A percentile compares a stretch with the other conserved stretches of the same genome.
Conservation (phyloP, 163 green algal genomes). For the Smithsoniella earleae region DNA sequence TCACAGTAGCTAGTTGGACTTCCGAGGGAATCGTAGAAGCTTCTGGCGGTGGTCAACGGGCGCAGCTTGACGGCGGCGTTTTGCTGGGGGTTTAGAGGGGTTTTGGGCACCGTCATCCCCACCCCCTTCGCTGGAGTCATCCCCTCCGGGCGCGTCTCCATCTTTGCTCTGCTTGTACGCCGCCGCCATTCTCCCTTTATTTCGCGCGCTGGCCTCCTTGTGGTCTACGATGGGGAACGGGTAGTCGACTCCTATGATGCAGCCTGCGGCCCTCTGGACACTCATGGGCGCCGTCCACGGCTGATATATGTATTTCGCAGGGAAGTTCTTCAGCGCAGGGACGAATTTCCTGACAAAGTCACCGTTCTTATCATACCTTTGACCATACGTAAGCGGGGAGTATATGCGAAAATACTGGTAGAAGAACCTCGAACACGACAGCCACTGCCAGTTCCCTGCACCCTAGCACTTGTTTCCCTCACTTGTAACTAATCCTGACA, state of each 20-base stretch:
- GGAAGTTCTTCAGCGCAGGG: slow-evolving; percentile 83
- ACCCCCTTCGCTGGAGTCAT: no score
- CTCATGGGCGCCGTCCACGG: slow-evolving; percentile 76
- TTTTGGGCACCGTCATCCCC: no score
- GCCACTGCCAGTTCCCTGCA: slow-evolving; percentile 93
- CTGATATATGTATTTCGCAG: slow-evolving; percentile 92
- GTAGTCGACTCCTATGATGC: slow-evolving; percentile 89
- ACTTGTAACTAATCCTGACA: no score
- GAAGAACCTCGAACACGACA: slow-evolving; percentile 74
- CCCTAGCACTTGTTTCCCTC: no score
- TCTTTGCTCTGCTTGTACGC: slow-evolving; percentile 43
- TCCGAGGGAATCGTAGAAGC: no score
- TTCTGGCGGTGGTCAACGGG: no score
- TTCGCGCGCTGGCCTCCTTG: slow-evolving; percentile 48
- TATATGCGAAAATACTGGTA: slow-evolving; percentile 78
- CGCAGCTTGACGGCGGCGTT: no score
- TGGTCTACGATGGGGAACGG: slow-evolving; percentile 79
- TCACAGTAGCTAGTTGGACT: no score
- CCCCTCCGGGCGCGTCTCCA: not conserved
- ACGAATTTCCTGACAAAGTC: slow-evolving; percentile 79
- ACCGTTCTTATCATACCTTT: slow-evolving; percentile 89
- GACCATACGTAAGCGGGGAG: slow-evolving; percentile 75
- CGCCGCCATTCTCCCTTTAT: slow-evolving; percentile 60
- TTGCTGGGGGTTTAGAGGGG: no score
- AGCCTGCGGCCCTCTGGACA: slow-evolving; percentile 63